Conservation (phyloP, 805 yeast genomes). For the Zygoascus flipseniorum region DNA sequence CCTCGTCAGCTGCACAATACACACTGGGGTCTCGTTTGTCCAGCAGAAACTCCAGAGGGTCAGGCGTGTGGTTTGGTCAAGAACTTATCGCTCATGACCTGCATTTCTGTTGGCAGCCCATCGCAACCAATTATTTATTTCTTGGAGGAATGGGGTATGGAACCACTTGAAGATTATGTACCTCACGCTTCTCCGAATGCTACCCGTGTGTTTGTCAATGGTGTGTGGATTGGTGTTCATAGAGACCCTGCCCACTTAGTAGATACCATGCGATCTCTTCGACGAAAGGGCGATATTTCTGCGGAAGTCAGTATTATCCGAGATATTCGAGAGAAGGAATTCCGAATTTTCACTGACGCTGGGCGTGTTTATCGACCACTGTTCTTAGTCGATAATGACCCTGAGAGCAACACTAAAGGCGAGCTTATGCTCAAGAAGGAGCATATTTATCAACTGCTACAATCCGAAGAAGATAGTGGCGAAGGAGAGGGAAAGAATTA, state of each 20-base stretch:
- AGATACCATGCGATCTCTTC: slow-evolving; percentile 79
- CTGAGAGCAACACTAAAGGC: slow-evolving; percentile 45
- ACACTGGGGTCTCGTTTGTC: slow-evolving; percentile 99
- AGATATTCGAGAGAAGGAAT: slow-evolving; percentile 94
- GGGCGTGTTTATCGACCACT: slow-evolving; percentile 97
- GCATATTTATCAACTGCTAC: slow-evolving; percentile 62
- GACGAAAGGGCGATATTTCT: slow-evolving; percentile 92
- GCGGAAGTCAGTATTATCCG: slow-evolving; percentile 95
- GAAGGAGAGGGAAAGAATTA: slow-evolving; percentile 37
- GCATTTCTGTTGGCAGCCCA: slow-evolving; percentile 97
- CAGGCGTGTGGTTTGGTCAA: slow-evolving; percentile 99
- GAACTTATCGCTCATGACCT: slow-evolving; percentile 91
- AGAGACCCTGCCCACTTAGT: slow-evolving; percentile 91
- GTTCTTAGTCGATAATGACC: slow-evolving; percentile 80
- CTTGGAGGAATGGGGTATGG: slow-evolving; percentile 99
- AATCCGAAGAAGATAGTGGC: slow-evolving; percentile 31
- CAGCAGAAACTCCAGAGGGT: slow-evolving; percentile 99
- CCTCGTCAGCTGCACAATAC: slow-evolving; percentile 99
- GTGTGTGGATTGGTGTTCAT: slow-evolving; percentile 99
- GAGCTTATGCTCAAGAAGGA: slow-evolving; percentile 79
- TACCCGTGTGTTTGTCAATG: slow-evolving; percentile 91
- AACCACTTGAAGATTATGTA: slow-evolving; percentile 90
- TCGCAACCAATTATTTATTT: slow-evolving; percentile 89
- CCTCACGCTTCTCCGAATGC: slow-evolving; percentile 88
- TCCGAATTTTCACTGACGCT: slow-evolving; percentile 94